Conservation (phyloP, 257 asterid genomes). For the Lavandula angustifolia region DNA sequence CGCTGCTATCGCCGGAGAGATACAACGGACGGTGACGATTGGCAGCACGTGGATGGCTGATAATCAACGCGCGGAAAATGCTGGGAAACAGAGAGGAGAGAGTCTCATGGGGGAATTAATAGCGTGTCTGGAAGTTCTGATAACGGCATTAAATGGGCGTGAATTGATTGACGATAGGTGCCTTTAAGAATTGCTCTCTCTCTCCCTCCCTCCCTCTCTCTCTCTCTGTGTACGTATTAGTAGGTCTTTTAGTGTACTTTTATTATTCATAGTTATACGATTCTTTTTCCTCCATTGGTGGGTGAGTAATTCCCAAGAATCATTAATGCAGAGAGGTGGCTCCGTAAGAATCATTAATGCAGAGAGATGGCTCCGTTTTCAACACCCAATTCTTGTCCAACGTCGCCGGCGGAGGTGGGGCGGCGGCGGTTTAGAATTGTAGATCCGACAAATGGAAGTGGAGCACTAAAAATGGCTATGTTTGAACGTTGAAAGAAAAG, state of each 20-base stretch:
- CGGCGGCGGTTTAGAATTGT: slow-evolving; percentile 2
- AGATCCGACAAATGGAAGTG: slow-evolving; percentile 41
- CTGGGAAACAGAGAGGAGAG: slow-evolving; percentile 18
- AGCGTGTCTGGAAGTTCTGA: slow-evolving; percentile 42
- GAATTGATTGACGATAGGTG: slow-evolving; percentile 29
- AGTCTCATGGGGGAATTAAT: slow-evolving; percentile 41
- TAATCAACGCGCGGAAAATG: slow-evolving; percentile 18
- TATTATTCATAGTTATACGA: slow-evolving; percentile 24
- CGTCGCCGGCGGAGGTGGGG: not conserved
- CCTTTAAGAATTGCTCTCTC: slow-evolving; percentile 37
- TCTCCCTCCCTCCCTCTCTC: not conserved
- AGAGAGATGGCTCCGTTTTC: slow-evolving; percentile 10
- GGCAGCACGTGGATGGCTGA: slow-evolving; percentile 54
- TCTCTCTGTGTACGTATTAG: slow-evolving; percentile 33
- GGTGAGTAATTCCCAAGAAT: slow-evolving; percentile 21
- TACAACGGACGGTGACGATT: slow-evolving; percentile 63
- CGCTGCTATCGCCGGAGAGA: slow-evolving; percentile 91
- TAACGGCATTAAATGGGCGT: slow-evolving; percentile 48
- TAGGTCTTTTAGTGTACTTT: slow-evolving; percentile 36
- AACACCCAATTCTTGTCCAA: not conserved
- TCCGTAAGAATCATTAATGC: slow-evolving; percentile 32
- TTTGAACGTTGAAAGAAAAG: slow-evolving; percentile 39
- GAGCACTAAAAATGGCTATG: slow-evolving; percentile 42
- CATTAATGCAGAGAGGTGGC: slow-evolving; percentile 33
- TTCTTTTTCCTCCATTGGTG: slow-evolving; percentile 25